phyloP scores from a whole-genome alignment of 2,329 filamentous ascomycete species.

The Hypoxylon sp. region DNA sequence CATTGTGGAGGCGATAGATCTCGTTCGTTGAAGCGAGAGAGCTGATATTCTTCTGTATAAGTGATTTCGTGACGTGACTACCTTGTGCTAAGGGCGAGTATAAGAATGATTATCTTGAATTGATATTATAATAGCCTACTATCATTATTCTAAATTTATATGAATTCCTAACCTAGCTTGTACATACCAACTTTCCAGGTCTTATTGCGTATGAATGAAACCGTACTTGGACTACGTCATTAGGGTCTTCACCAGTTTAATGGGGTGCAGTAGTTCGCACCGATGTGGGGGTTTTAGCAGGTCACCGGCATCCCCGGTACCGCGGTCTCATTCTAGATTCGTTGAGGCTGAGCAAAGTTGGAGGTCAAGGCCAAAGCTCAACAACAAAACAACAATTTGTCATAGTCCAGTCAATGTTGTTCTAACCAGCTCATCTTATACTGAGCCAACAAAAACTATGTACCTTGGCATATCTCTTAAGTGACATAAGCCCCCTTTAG shows the following conservation, averaged over 20 bases:
- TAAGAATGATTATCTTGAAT: too few relatives aligned
- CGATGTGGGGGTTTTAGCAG: constrained; percentile 6
- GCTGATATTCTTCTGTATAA: background rate
- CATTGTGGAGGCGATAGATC: background rate
- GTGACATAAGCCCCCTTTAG: constrained; percentile 7
- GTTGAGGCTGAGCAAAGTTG: constrained; percentile 12
- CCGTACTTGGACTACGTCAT: constrained; percentile 10
- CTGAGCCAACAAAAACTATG: background rate
- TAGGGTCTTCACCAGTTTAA: background rate
- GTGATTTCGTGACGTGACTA: background rate
- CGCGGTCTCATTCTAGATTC: constrained; percentile 7
- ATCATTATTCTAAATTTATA: background rate
- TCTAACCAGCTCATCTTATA: background rate
- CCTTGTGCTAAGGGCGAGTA: background rate
- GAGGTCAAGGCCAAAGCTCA: constrained; percentile 10
- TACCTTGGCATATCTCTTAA: background rate
- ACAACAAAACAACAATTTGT: constrained; percentile 5
- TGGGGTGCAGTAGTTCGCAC: constrained; percentile 15
- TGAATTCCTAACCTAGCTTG: background rate
- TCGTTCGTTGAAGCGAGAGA: background rate
- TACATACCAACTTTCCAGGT: too few relatives aligned
- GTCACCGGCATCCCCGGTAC: constrained; percentile 2
- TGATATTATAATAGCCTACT: background rate
- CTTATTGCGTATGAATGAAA: background rate
- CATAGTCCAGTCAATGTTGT: background rate